phyloP scores from a whole-genome alignment of 1,284 basidiomycete species.

The Paramarasmius palmivorus region DNA sequence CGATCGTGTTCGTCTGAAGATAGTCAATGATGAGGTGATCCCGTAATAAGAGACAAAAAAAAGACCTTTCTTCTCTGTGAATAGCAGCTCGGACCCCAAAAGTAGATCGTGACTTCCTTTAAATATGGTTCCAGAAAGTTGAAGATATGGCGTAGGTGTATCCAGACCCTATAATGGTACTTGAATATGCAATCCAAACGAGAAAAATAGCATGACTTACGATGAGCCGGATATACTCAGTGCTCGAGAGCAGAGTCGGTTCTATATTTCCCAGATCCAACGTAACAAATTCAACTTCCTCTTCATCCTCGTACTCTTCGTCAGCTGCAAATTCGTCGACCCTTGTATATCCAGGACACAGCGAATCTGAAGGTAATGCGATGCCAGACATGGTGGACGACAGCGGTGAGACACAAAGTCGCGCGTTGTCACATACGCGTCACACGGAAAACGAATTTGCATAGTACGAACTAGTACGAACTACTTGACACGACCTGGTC shows the following conservation, averaged over 20 bases:
- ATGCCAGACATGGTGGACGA: not conserved
- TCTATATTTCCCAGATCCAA: constrained; percentile 73
- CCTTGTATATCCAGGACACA: constrained; percentile 55
- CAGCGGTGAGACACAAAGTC: not conserved
- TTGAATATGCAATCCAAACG: not conserved
- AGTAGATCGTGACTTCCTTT: constrained; percentile 65
- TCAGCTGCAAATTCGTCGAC: constrained; percentile 61
- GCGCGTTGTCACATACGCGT: not conserved
- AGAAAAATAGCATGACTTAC: constrained; percentile 41
- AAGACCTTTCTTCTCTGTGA: constrained; percentile 63
- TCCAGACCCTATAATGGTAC: constrained; percentile 59
- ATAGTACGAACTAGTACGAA: too few relatives aligned
- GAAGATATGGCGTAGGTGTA: constrained; percentile 70
- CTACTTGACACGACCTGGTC: too few relatives aligned
- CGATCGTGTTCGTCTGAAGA: constrained; percentile 40
- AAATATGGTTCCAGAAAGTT: constrained; percentile 71
- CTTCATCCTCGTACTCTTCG: constrained; percentile 62
- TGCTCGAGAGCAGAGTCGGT: constrained; percentile 69
- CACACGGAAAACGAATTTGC: not conserved
- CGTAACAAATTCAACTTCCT: constrained; percentile 68
- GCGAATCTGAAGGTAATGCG: not conserved
- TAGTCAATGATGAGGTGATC: constrained; percentile 1
- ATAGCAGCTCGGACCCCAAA: constrained; percentile 72
- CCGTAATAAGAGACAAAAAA: not conserved
- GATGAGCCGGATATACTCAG: constrained; percentile 62